phyloP scores from a whole-genome alignment of 129 eudicot genomes.

The Flaveria brownii region DNA sequence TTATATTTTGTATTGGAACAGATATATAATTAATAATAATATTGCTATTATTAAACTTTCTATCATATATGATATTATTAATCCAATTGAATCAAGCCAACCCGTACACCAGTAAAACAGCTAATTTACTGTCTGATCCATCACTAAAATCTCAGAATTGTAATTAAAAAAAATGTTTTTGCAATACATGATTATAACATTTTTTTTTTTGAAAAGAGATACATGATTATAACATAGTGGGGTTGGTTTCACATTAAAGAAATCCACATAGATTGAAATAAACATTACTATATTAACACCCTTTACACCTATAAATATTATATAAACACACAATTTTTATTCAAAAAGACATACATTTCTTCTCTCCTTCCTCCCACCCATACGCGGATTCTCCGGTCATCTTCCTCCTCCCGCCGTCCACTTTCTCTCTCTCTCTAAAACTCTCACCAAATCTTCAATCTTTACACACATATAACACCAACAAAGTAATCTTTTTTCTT shows the following conservation, averaged over 20 bases:
- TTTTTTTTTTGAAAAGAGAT: too few relatives aligned
- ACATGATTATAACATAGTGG: too few relatives aligned
- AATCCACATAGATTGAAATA: neutral
- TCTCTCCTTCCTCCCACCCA: conserved; percentile 30
- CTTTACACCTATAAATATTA: conserved; percentile 16
- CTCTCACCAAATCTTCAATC: neutral
- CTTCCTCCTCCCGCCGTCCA: conserved; percentile 44
- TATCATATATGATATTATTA: too few relatives aligned
- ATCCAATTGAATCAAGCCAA: too few relatives aligned
- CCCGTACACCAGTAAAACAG: too few relatives aligned
- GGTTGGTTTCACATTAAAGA: neutral
- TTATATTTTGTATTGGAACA: too few relatives aligned
- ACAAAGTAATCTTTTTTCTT: neutral
- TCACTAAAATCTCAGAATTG: too few relatives aligned
- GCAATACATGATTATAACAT: neutral
- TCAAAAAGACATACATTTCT: conserved; percentile 35
- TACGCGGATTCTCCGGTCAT: conserved; percentile 48
- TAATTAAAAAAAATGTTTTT: neutral
- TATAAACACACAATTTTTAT: neutral
- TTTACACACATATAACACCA: too few relatives aligned
- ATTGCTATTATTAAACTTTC: too few relatives aligned
- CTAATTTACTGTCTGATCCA: too few relatives aligned
- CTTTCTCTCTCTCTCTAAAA: conserved; percentile 46
- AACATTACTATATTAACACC: neutral
- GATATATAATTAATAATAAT: too few relatives aligned